A percentile compares a stretch with the other conserved stretches of the same genome.
phyloP scores from a whole-genome alignment of 768 basidiomycete species.

The Tephrocybe rancida region DNA sequence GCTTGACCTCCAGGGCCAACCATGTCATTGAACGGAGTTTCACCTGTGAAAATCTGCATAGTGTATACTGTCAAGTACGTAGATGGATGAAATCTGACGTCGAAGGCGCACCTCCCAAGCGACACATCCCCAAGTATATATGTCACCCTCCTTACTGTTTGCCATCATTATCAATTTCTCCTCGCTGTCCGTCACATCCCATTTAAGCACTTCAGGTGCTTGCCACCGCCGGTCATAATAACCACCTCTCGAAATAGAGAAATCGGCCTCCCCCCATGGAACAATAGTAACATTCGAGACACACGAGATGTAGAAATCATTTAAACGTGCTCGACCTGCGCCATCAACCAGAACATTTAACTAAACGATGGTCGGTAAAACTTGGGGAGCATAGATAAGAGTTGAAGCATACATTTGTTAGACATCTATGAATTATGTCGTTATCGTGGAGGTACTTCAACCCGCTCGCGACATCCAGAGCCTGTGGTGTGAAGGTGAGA shows the following conservation, averaged over 20 bases:
- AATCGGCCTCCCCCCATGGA: neutral
- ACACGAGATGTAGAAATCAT: neutral
- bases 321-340: neutral
- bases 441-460: no score
- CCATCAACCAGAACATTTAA: neutral
- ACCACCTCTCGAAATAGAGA: neutral
- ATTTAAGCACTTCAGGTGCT: neutral
- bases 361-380: neutral
- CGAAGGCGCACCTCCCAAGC: neutral
- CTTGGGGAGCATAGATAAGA: no score
- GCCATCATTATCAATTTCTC: no score
- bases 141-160: neutral
- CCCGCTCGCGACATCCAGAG: no score
- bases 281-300: neutral
- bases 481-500: no score
- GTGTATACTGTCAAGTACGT: neutral
- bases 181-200: no score
- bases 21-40: neutral
- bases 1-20: neutral
- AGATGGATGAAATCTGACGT: neutral
- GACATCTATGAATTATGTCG: no score
- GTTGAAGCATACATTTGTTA: no score
- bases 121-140: neutral
- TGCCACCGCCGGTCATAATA: neutral
- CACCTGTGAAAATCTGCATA: neutral